Evolutionary conservation across 2,329 filamentous ascomycete genomes (phyloP).

Genomic region (Acephala macrosclerotiorum): DNA sequence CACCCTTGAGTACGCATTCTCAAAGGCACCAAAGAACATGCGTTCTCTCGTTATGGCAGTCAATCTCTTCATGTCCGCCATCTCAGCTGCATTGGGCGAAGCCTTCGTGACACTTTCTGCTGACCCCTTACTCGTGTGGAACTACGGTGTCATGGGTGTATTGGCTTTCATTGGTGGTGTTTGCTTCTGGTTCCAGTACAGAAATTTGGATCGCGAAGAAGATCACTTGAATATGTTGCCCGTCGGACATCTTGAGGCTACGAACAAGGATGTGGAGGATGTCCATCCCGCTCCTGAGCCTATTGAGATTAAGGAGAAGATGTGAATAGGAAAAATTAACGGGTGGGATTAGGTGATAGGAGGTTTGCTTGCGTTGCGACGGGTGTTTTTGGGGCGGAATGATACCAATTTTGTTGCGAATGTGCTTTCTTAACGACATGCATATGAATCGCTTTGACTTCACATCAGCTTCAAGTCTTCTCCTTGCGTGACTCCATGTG

Average conservation of each 20-base stretch:
- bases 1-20: conserved; percentile 78
- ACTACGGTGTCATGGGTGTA: conserved; percentile 70
- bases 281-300: background rate
- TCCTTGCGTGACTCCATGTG: background rate
- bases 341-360: background rate
- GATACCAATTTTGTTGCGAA: background rate
- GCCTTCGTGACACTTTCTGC: conserved; percentile 67
- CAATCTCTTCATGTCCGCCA: conserved; percentile 74
- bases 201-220: conserved; percentile 70
- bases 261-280: conserved; percentile 34
- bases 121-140: conserved; percentile 75
- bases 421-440: background rate
- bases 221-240: conserved; percentile 71
- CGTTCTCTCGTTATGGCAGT: conserved; percentile 76
- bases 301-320: conserved; percentile 10
- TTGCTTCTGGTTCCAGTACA: conserved; percentile 74
- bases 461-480: background rate
- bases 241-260: conserved; percentile 29
- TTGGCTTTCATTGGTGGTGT: conserved; percentile 68
- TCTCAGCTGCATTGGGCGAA: conserved; percentile 75
- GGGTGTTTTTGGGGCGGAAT: background rate
- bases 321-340: background rate
- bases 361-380: background rate
- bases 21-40: conserved; percentile 82
- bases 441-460: background rate